Conservation (phyloP, 2,329 filamentous ascomycete genomes). For the Endothia cerciana region DNA sequence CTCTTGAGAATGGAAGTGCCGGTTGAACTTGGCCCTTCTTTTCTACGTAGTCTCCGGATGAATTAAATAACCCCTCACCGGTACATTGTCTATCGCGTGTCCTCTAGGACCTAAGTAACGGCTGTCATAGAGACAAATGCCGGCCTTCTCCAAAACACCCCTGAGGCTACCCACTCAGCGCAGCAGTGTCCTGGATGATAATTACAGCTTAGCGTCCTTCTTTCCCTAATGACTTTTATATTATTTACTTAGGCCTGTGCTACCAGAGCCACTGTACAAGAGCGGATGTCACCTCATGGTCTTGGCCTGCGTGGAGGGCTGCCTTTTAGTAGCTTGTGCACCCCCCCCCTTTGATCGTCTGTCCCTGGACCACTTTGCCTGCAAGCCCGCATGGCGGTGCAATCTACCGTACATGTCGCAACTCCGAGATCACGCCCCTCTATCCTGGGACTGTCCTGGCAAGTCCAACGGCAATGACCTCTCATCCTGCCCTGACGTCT, state of each 20-base stretch:
- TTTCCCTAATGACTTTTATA: background rate
- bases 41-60: slow-evolving; percentile 4
- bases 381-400: too few relatives aligned
- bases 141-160: background rate
- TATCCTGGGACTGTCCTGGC: too few relatives aligned
- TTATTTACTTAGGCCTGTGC: background rate
- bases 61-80: slow-evolving; percentile 17
- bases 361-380: too few relatives aligned
- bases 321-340: background rate
- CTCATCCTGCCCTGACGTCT: background rate
- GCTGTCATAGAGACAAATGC: slow-evolving; percentile 1
- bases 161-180: background rate
- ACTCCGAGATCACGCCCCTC: too few relatives aligned
- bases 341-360: background rate
- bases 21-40: background rate
- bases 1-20: background rate
- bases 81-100: background rate
- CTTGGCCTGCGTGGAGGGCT: background rate
- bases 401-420: too few relatives aligned
- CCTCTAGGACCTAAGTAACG: background rate
- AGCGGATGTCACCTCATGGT: background rate
- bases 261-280: background rate
- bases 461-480: background rate
- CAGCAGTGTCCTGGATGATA: background rate
- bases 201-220: background rate